Conservation (phyloP, 768 basidiomycete genomes). For the Suillus americanus region DNA sequence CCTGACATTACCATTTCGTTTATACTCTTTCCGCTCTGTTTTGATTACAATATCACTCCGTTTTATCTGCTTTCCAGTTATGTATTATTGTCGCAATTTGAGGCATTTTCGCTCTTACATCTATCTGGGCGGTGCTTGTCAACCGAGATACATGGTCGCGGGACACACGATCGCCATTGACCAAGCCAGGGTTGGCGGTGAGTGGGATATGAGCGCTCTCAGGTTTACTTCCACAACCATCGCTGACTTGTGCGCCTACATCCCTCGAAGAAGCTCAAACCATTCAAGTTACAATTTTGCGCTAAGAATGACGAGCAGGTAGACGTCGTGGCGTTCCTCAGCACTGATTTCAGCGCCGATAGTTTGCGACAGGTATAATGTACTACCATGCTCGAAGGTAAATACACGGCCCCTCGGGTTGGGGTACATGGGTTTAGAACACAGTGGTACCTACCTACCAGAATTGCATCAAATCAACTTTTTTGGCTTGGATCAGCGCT, state of each 20-base stretch:
- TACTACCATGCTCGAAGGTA: background rate
- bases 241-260: background rate
- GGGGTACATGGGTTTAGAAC: background rate
- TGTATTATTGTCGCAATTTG: constrained; percentile 25
- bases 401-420: background rate
- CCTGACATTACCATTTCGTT: constrained; percentile 25
- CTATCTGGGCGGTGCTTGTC: background rate
- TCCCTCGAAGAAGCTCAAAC: background rate
- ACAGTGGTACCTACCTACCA: background rate
- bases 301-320: background rate
- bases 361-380: background rate
- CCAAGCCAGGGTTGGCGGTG: background rate
- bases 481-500: background rate
- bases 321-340: background rate
- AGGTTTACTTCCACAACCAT: background rate
- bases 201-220: background rate
- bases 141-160: background rate
- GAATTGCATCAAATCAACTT: too few species aligned
- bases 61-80: constrained; percentile 39
- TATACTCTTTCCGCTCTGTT: constrained; percentile 34
- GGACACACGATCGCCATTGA: background rate
- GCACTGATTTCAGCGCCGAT: background rate
- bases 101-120: background rate
- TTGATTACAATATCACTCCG: constrained; percentile 33
- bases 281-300: background rate